phyloP scores from a whole-genome alignment of 176 grass and related monocot genomes.

The Tillandsia fasciculata region DNA sequence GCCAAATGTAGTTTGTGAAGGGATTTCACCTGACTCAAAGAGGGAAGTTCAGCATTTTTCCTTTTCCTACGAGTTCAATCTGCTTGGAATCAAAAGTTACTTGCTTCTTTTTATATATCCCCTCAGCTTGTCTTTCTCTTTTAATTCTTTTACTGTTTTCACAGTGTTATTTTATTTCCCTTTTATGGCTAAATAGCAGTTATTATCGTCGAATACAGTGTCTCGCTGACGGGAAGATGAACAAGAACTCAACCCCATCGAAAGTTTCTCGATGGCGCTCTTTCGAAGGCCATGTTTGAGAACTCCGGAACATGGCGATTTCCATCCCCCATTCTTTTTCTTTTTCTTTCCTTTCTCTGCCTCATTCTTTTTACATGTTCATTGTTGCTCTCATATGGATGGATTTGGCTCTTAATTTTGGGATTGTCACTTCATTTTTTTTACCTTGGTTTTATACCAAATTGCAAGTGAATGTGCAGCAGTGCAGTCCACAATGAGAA shows the following conservation, averaged over 20 bases:
- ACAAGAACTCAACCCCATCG: background rate
- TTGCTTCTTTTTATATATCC: no score
- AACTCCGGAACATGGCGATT: constrained; percentile 9
- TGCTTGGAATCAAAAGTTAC: no score
- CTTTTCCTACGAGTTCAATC: no score
- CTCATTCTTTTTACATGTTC: background rate
- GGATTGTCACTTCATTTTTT: background rate
- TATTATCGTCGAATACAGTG: constrained; percentile 47
- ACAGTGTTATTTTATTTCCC: constrained; percentile 38
- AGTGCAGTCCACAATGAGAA: no score
- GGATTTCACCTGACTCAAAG: background rate
- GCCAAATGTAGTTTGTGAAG: background rate
- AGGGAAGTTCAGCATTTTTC: no score
- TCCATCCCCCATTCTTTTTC: background rate
- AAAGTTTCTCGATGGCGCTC: background rate
- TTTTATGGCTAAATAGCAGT: constrained; percentile 45
- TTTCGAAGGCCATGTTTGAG: background rate
- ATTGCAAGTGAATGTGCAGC: no score
- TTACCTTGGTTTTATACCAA: no score
- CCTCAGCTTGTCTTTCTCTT: background rate
- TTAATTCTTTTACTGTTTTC: constrained; percentile 21
- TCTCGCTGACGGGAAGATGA: constrained; percentile 41
- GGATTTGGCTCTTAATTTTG: background rate
- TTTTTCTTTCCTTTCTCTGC: background rate
- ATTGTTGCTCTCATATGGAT: background rate